Conservation (phyloP, 2,329 filamentous ascomycete species). For the Aspergillus brunneoviolaceus region DNA sequence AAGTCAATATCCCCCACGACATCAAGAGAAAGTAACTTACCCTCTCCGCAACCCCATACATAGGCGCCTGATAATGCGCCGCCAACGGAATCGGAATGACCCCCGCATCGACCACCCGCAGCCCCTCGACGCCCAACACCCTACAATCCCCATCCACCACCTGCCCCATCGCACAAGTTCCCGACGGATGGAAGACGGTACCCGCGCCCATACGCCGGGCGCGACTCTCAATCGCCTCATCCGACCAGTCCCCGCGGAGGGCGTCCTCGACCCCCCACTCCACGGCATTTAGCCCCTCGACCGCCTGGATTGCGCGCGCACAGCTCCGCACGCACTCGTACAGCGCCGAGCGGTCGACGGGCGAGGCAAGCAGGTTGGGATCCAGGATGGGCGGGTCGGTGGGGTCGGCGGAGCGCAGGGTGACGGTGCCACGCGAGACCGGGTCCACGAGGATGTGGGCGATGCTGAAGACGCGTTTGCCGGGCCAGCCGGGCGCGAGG, state of each 20-base stretch:
- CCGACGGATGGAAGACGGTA: not conserved
- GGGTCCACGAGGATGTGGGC: slow-evolving; percentile 1
- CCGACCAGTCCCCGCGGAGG: not conserved
- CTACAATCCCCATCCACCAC: not conserved
- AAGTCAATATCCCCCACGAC: not conserved
- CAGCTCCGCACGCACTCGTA: not conserved
- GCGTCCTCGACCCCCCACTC: not conserved
- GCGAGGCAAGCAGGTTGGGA: not conserved
- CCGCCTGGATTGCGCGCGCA: not conserved
- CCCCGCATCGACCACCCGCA: not conserved
- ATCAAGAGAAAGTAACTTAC: not conserved
- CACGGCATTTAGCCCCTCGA: not conserved
- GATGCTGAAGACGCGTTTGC: not conserved
- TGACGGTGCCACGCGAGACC: not conserved
- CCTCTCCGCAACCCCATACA: not conserved
- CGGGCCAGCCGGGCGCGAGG: not conserved
- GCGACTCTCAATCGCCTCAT: not conserved
- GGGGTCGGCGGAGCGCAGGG: not conserved
- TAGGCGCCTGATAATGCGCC: slow-evolving; percentile 2
- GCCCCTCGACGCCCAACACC: not conserved
- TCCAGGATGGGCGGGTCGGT: not conserved
- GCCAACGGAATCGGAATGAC: not conserved
- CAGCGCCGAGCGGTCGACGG: slow-evolving; percentile 2
- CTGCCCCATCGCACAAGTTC: not conserved
- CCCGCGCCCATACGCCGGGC: not conserved